A percentile compares a stretch with the other conserved stretches of the same genome.
Evolutionary conservation across 805 yeast species (phyloP).

Genomic region (Ascoidea rubescens): DNA sequence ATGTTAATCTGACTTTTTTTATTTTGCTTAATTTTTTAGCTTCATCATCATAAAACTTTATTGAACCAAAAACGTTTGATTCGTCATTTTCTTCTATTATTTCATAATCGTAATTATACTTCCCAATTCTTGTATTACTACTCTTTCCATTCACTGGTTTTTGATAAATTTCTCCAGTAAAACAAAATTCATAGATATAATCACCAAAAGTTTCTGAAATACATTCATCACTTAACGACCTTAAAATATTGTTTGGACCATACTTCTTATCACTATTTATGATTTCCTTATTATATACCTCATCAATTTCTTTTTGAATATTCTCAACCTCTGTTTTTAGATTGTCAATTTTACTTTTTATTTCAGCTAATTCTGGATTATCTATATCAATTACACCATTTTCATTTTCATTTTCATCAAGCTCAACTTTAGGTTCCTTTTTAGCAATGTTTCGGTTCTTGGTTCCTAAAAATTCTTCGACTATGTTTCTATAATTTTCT

Average conservation of each 20-base stretch:
- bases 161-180: conserved; percentile 44
- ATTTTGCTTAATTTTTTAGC: conserved; percentile 12
- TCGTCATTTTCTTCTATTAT: conserved; percentile 8
- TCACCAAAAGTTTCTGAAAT: conserved; percentile 44
- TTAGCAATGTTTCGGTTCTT: background rate
- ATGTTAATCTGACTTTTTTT: conserved; percentile 21
- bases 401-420: conserved; percentile 4
- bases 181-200: conserved; percentile 52
- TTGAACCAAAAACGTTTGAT: conserved; percentile 11
- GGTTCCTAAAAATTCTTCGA: background rate
- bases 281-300: conserved; percentile 10
- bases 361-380: conserved; percentile 1
- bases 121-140: conserved; percentile 38
- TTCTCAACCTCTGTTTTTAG: conserved; percentile 10
- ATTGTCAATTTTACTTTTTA: conserved; percentile 2
- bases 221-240: conserved; percentile 40
- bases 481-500: background rate
- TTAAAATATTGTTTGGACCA: conserved; percentile 53
- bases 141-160: conserved; percentile 23
- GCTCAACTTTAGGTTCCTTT: background rate
- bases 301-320: conserved; percentile 10
- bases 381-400: conserved; percentile 1
- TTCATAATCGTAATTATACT: conserved; percentile 11
- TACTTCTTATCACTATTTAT: conserved; percentile 18
- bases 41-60: background rate